Base-by-base conservation (phyloP, 2,329 filamentous ascomycete species). In the Thermothelomyces thermophilus region DNA sequence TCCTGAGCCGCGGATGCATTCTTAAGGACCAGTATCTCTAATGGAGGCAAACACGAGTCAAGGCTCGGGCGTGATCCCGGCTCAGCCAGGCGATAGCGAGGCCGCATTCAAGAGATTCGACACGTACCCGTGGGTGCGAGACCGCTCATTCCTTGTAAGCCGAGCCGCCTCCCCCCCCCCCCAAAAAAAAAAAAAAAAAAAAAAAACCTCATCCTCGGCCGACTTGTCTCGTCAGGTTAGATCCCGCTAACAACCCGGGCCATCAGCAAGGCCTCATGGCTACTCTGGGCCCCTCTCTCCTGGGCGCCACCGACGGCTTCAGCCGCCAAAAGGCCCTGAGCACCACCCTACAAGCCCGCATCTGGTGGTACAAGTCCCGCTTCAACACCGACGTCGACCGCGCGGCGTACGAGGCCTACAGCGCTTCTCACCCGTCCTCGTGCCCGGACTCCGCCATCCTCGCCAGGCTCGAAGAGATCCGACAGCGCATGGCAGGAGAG, bases 81-180 rank as follows among this genome's bases (percentile, higher is more conserved):
- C 34, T 14, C 41, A 52, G 13, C 40, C 24, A 7, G 43, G 33
- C 37, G 28, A 42, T 13, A 19, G 20, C 20, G 26, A 42, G 37
- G 63, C 69, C 44, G 64, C 82, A 51, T 86, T 80, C 64, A 68
- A 71, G 50, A 76, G 82, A 54, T 77, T 88, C 44, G 81, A 86
- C 59, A 67, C 68, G 20, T 87, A 87, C 61, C 74, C 77, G 16
- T 89, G 84, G 84, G 73, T 74, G 52, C 75, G 76, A 54, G 85
- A 89, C 66, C 71, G 74, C 45, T 79, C 80, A 56, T 89, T 87
- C 61, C 80, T 86, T 68, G 81, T 81, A 68, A 37, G 58, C 46
- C 30, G 9, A 8, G 31, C n/a, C 19, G 17, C 40, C 11, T 19
- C 37, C 11, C 20, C 13, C 26, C 20, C 35, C 19, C 4, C 26